Base-by-base conservation (phyloP, 495 filamentous ascomycete species). In the Penicillium samsonianum region DNA sequence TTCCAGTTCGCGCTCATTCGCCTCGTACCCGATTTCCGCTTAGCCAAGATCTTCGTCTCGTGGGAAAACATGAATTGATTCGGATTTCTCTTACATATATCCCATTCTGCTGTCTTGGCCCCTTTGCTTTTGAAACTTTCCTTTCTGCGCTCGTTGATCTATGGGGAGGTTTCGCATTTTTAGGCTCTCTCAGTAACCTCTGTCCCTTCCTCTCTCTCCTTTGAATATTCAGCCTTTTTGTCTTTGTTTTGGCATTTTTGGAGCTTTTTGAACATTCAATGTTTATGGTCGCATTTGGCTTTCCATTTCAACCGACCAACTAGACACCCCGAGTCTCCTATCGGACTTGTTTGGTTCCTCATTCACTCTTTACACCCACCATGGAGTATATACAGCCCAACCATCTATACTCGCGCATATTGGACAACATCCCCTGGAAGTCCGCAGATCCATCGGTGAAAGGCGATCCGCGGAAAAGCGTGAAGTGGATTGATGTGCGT, bases 401-500 rank as follows among this genome's bases (percentile, higher is more conserved):
- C 16, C 58, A 65, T 56, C 37, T 72, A 2, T 77, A 77, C 53
- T 64, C 71, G 41, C 71, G 68, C 17, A 59, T 77, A 16, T 51
- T 65, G 46, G 70, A 71, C 9, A 68, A 60, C 4, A 65, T 67
- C 28, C 57, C 65, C 2, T 75, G 74, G 74, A 63, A 58, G 20
- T 63, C 62, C 42, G 65, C 65, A 50, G 61, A 68, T 40, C 53
- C 68, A 16, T 55, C 55, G 22, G 61, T 65, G 43, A 75, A 71
- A 58, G 74, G 74, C 6, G 73, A 77, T 55, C 71, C 74, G 6
- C 67, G 74, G 60, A 83, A 84, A 64, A 85, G 84, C 53, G 84
- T 89, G 23, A 87, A 87, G 73, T 89, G 86, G 86, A 84, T 88
- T 38, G 86, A 89, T 80, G 84, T 86, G 73, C 64, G 82, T 77